These are phyloP conservation scores for Xylaria sp. DNA, from an alignment of 2,329 filamentous ascomycete species.

Conservation along the genomic window DNA sequence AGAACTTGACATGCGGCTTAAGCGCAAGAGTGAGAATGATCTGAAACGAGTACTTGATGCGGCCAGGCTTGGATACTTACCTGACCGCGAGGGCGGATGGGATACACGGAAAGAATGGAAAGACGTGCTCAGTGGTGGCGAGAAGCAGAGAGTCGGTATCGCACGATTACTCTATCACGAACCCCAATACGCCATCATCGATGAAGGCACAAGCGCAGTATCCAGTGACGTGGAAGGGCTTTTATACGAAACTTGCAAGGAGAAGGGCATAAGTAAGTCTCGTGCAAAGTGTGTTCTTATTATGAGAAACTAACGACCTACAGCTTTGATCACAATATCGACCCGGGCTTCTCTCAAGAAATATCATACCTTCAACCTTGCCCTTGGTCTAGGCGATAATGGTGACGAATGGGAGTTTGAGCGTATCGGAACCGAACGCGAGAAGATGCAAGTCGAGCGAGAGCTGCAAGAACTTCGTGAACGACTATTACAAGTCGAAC, in stretches of 20 bases:
- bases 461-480: slow-evolving; percentile 87
- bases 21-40: slow-evolving; percentile 79
- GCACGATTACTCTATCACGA: slow-evolving; percentile 93
- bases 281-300: neutral
- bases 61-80: slow-evolving; percentile 87
- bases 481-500: slow-evolving; percentile 80
- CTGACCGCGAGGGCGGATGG: slow-evolving; percentile 93
- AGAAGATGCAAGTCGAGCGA: slow-evolving; percentile 92
- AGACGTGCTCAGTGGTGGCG: slow-evolving; percentile 94
- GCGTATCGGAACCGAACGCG: slow-evolving; percentile 89
- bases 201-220: slow-evolving; percentile 95
- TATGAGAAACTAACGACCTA: slow-evolving; percentile 32
- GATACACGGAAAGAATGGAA: slow-evolving; percentile 98
- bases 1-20: slow-evolving; percentile 90
- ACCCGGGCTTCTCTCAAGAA: slow-evolving; percentile 94
- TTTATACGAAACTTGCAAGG: slow-evolving; percentile 92
- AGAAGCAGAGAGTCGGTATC: slow-evolving; percentile 96
- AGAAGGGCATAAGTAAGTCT: slow-evolving; percentile 85
- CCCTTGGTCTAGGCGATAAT: slow-evolving; percentile 80
- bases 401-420: slow-evolving; percentile 94
- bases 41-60: slow-evolving; percentile 82
- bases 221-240: slow-evolving; percentile 94
- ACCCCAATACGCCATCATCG: slow-evolving; percentile 91
- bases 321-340: slow-evolving; percentile 92
- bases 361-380: slow-evolving; percentile 92